Evolutionary conservation across 441 rosid genomes (phyloP).

Genomic region (Rhodomyrtus psidioides): DNA sequence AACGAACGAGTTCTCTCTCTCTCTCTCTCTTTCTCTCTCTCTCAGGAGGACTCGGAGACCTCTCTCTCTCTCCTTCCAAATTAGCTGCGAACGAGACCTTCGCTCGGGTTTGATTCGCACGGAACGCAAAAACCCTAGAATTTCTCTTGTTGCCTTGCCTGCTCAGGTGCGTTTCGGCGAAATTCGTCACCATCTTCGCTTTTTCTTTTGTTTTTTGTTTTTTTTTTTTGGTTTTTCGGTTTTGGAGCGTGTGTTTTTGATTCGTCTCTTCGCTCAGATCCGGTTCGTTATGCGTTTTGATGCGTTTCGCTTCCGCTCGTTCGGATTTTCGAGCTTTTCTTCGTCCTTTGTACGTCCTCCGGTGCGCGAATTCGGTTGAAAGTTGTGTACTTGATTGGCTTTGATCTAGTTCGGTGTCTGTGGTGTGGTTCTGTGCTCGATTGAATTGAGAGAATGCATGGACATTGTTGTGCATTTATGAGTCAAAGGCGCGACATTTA

Average conservation of each 20-base stretch:
- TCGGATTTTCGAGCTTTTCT: not conserved
- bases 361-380: not conserved
- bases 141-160: slow-evolving; percentile 14
- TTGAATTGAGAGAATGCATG: slow-evolving; percentile 25
- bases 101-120: slow-evolving; percentile 7
- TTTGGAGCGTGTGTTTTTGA: not conserved
- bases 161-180: slow-evolving; percentile 17
- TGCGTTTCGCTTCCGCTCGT: not conserved
- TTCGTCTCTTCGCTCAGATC: slow-evolving; percentile 12
- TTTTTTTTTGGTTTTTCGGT: not conserved
- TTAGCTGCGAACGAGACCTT: not conserved
- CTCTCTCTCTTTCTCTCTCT: not conserved
- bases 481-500: not conserved
- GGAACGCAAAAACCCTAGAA: slow-evolving; percentile 28
- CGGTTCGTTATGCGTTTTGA: not conserved
- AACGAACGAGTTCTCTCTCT: not conserved
- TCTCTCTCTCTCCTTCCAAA: not conserved
- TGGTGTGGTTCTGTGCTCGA: not conserved
- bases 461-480: not conserved
- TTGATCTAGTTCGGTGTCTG: not conserved
- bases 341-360: not conserved
- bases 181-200: not conserved
- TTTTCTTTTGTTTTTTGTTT: not conserved
- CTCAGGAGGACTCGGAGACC: not conserved
- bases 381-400: not conserved